A percentile compares a stretch with the other conserved stretches of the same genome.
Conservation (phyloP, 352 stramenopile species). For the Globisporangium canariense region DNA sequence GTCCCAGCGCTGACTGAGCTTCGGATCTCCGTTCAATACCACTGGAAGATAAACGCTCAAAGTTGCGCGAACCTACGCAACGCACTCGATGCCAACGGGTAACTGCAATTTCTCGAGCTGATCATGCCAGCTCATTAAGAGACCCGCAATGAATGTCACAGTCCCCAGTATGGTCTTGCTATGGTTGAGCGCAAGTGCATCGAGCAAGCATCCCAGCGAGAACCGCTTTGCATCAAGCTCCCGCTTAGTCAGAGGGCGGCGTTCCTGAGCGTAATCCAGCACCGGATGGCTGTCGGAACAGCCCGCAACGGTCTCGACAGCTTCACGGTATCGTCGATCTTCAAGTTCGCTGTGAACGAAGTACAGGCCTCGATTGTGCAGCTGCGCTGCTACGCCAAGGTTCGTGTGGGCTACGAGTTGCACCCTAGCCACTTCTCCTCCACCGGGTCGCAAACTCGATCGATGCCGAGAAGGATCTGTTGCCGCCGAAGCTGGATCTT, state of each 20-base stretch:
- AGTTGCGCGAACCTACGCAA: neutral
- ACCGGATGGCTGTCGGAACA: too few species aligned
- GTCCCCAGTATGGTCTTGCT: too few species aligned
- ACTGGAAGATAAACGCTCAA: neutral
- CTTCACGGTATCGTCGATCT: neutral
- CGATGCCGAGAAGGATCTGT: constrained; percentile 18
- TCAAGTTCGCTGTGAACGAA: neutral
- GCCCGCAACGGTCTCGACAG: neutral
- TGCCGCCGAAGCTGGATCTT: constrained; percentile 8
- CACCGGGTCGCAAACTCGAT: constrained; percentile 8
- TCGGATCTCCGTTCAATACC: neutral
- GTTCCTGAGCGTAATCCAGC: neutral
- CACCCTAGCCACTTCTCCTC: constrained; percentile 17
- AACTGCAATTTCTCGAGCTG: neutral
- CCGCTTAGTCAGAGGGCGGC: neutral
- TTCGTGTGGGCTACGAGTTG: neutral
- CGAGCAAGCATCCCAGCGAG: too few species aligned
- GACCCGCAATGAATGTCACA: too few species aligned
- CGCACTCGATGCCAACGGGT: too few species aligned
- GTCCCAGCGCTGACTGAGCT: neutral
- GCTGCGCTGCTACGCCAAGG: neutral
- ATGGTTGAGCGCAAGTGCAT: too few species aligned
- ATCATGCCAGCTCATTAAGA: neutral
- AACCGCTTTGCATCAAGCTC: neutral
- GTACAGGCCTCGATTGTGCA: neutral